phyloP scores from a whole-genome alignment of 1,284 basidiomycete genomes.

The Melampsora larici-populina region DNA sequence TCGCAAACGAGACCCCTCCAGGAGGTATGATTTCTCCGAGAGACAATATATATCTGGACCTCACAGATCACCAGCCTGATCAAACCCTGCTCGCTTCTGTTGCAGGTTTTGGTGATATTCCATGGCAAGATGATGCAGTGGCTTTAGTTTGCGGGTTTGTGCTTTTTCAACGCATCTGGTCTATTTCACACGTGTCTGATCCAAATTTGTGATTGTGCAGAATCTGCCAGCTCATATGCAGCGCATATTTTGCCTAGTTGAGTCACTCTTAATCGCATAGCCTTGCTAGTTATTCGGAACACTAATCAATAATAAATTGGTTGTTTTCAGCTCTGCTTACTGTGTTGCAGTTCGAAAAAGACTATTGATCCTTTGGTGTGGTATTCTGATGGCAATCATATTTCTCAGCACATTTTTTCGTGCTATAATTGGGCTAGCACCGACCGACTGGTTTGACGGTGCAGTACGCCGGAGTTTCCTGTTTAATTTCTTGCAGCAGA shows the following conservation, averaged over 20 bases:
- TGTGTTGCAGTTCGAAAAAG: conserved; percentile 33
- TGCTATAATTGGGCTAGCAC: conserved; percentile 30
- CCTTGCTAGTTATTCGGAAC: too few relatives aligned
- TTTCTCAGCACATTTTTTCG: conserved; percentile 41
- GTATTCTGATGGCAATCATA: conserved; percentile 34
- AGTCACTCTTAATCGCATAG: not conserved
- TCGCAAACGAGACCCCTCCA: conserved; percentile 29
- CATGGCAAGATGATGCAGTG: conserved; percentile 44
- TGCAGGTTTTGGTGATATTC: conserved; percentile 42
- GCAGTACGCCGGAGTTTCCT: conserved; percentile 6
- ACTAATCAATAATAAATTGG: too few relatives aligned
- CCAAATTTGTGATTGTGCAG: conserved; percentile 9
- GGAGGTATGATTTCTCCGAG: conserved; percentile 10
- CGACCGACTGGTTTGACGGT: conserved; percentile 38
- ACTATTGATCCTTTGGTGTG: conserved; percentile 29
- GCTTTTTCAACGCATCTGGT: not conserved
- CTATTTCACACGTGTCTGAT: not conserved
- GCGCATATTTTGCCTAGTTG: conserved; percentile 43
- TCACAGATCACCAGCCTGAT: too few relatives aligned
- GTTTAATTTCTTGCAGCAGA: not conserved
- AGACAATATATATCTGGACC: not conserved
- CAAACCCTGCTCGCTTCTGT: not conserved
- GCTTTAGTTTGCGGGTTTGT: conserved; percentile 37
- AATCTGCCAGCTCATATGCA: conserved; percentile 42
- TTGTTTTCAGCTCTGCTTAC: conserved; percentile 33